Percentiles rank a stretch among this genome's conserved stretches.
Evolutionary conservation across 169 alveolate species (phyloP).

Genomic region (Plasmodium coatneyi): DNA sequence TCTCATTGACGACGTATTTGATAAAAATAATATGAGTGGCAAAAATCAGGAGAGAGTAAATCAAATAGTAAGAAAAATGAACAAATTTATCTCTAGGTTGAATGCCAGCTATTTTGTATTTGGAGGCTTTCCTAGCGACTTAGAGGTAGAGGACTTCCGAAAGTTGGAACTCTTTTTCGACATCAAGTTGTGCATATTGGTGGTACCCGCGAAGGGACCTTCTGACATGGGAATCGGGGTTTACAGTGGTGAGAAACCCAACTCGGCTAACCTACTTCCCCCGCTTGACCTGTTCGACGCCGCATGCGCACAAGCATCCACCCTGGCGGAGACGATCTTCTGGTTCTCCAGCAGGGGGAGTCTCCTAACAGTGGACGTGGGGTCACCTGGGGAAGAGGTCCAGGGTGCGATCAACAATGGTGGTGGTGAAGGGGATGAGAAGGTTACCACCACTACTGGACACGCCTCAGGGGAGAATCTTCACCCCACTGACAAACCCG

Average conservation of each 20-base stretch:
- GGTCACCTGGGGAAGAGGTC: not conserved
- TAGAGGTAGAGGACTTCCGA: constrained; percentile 38
- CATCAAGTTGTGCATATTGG: constrained; percentile 36
- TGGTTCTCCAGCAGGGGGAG: not conserved
- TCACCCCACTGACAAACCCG: not conserved
- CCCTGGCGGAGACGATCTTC: not conserved
- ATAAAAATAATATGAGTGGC: not conserved
- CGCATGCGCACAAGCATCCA: not conserved
- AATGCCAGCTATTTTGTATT: constrained; percentile 55
- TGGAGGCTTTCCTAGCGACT: constrained; percentile 41
- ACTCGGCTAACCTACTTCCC: not conserved
- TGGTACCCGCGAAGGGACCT: not conserved
- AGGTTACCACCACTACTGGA: not conserved
- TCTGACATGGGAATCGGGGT: not conserved
- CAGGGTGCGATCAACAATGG: not conserved
- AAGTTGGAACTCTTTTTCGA: constrained; percentile 56
- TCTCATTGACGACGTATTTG: constrained; percentile 2
- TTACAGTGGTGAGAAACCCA: not conserved
- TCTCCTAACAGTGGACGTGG: not conserved
- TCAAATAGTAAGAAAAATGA: constrained; percentile 43
- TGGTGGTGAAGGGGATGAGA: not conserved
- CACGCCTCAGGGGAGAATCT: not conserved
- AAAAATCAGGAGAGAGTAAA: not conserved
- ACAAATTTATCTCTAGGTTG: not conserved
- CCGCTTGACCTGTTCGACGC: not conserved